Conservation (phyloP, 225 moss, liverwort and hornwort species). For the Lunularia cruciata region DNA sequence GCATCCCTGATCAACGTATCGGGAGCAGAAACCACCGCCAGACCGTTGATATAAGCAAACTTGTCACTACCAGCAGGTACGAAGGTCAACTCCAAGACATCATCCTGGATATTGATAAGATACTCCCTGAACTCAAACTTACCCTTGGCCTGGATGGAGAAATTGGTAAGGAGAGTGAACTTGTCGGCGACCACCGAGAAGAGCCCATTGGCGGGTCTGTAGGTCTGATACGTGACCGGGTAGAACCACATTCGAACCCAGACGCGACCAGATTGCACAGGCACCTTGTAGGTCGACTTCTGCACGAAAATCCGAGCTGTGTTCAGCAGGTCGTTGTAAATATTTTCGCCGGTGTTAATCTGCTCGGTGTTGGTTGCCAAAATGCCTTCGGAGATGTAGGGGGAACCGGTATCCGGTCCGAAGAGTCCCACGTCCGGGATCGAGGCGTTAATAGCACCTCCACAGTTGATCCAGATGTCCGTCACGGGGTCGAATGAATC, state of each 20-base stretch:
- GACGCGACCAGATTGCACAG: constrained; percentile 48
- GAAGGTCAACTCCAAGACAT: constrained; percentile 44
- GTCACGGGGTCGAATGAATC: constrained; percentile 17
- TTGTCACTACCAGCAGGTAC: constrained; percentile 47
- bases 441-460: constrained; percentile 10
- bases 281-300: constrained; percentile 59
- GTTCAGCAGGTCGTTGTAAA: constrained; percentile 48
- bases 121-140: constrained; percentile 57
- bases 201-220: constrained; percentile 47
- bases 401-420: constrained; percentile 13
- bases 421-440: not conserved
- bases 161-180: constrained; percentile 64
- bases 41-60: constrained; percentile 78
- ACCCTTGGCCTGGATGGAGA: constrained; percentile 33
- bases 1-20: constrained; percentile 24
- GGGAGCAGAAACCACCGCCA: constrained; percentile 72
- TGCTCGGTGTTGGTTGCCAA: constrained; percentile 7
- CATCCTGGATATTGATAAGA: constrained; percentile 40
- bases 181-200: constrained; percentile 61
- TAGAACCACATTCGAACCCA: constrained; percentile 88
- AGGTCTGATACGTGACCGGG: constrained; percentile 54
- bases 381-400: constrained; percentile 30
- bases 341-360: not conserved
- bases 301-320: constrained; percentile 64
- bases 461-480: constrained; percentile 40